Percentiles rank a stretch among this genome's conserved stretches.
These are phyloP conservation scores for Coprinopsis sp. DNA, from an alignment of 768 basidiomycete genomes.

Conservation along the genomic window DNA sequence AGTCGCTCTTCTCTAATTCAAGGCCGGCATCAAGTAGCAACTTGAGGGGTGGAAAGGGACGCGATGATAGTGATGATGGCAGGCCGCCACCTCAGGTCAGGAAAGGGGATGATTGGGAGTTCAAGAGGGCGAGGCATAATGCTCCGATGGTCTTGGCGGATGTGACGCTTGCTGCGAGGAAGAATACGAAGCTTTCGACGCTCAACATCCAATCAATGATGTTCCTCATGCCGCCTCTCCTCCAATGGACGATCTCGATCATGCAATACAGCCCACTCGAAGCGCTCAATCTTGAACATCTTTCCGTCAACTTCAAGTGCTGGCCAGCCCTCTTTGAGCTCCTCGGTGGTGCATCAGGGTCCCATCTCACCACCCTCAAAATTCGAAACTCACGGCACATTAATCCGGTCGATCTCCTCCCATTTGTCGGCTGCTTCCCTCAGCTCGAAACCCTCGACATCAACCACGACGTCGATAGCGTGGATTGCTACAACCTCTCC, in stretches of 20 bases:
- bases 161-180: conserved; percentile 8
- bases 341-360: conserved; percentile 13
- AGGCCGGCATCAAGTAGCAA: no score
- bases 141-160: conserved; percentile 15
- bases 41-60: no score
- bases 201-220: conserved; percentile 21
- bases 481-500: conserved; percentile 14
- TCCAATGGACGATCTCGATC: conserved; percentile 21
- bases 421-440: conserved; percentile 15
- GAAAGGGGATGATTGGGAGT: conserved; percentile 17
- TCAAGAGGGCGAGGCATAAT: conserved; percentile 13
- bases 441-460: conserved; percentile 13
- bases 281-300: conserved; percentile 13
- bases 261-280: conserved; percentile 14
- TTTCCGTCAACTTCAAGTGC: conserved; percentile 18
- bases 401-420: conserved; percentile 14
- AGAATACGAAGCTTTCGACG: conserved; percentile 7
- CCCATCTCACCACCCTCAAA: conserved; percentile 13
- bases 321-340: conserved; percentile 20
- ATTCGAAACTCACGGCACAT: conserved; percentile 20
- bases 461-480: conserved; percentile 15
- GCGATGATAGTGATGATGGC: conserved; percentile 3
- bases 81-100: conserved; percentile 7
- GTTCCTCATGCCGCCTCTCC: conserved; percentile 19
- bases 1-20: no score